Evolutionary conservation across 2,329 filamentous ascomycete species (phyloP), one percentile per base, ranked within the genome.

Genomic region (Fusarium incarnatum): DNA sequence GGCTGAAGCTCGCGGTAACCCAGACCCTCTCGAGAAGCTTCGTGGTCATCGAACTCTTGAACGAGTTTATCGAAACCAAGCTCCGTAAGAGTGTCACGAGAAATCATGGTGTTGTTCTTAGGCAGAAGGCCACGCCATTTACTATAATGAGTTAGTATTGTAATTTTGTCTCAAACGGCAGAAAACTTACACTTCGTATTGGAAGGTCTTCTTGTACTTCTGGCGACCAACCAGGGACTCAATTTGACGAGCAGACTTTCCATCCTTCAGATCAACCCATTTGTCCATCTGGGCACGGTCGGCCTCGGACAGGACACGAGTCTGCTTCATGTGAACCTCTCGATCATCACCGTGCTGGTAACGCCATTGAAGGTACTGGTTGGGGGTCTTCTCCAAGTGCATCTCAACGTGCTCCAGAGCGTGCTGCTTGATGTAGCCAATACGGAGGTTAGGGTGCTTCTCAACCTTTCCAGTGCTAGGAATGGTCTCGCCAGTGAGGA

Each of bases 371-470:
- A 99, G 88, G 79, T 99, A 99, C 83, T 99, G 96, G 80, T 97
- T 98, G 42, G 96, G 96, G 0, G 96, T 99, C 89, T 99, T 99
- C 83, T 99, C 96, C 74, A 98, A 86, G 79, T 99, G 96, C 95
- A 98, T 97, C 83, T 99, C 95, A 13, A 99, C 96, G 88, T 99
- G 96, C 86, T 99, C 96, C 15, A 99, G 87, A 46, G 96, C 96
- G 81, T 99, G 96, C 85, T 99, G 96, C 85, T 98, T 98, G 85
- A 99, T 98, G 85, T 99, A 99, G 57, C 96, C 96, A 76, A 99
- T 98, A 86, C 96, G 94, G 77, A 99, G 84, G 81, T 99, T 99
- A 73, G 96, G 96, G 81, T 99, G 96, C 86, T 98, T 98, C 86
- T 98, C 94, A 25, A 99, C 96, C 79, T 90, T 93, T 69, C 96